Conservation (phyloP, 2,329 filamentous ascomycete species). For the Truncatella angustata region DNA sequence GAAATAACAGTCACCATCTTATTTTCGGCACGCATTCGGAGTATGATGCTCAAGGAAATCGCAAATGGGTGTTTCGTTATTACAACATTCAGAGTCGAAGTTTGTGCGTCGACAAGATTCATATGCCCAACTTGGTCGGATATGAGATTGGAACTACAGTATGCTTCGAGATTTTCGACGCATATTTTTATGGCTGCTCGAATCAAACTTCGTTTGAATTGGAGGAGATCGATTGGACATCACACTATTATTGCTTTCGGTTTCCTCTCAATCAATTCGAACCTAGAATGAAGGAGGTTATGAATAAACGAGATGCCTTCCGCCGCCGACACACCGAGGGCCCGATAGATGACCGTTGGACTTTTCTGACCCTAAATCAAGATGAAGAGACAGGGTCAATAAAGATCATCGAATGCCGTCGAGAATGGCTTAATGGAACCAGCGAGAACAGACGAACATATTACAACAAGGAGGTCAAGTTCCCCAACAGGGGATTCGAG, state of each 20-base stretch:
- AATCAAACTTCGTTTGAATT: constrained; percentile 62
- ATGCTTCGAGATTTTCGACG: constrained; percentile 69
- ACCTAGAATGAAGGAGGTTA: constrained; percentile 35
- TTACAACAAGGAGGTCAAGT: constrained; percentile 57
- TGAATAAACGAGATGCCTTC: constrained; percentile 53
- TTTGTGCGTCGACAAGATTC: constrained; percentile 44
- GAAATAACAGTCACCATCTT: constrained; percentile 60
- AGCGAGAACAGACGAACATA: constrained; percentile 63
- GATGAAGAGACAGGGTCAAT: constrained; percentile 59
- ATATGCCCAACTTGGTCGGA: constrained; percentile 59
- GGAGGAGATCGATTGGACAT: constrained; percentile 65
- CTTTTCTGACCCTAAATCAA: constrained; percentile 58
- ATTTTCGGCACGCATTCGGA: constrained; percentile 66
- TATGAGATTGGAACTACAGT: constrained; percentile 64
- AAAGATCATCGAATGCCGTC: constrained; percentile 64
- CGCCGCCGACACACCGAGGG: constrained; percentile 68
- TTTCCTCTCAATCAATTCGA: constrained; percentile 54
- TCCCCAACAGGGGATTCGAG: constrained; percentile 23
- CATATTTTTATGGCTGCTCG: constrained; percentile 67
- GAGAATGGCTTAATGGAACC: constrained; percentile 58
- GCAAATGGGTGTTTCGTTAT: constrained; percentile 61
- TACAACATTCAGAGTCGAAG: constrained; percentile 41
- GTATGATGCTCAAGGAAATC: constrained; percentile 49
- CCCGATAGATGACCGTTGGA: constrained; percentile 73
- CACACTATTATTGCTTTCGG: constrained; percentile 66